These are phyloP conservation scores for Apophysomyces elegans DNA, from an alignment of 371 early-diverging fungal genomes.

Conservation along the genomic window DNA sequence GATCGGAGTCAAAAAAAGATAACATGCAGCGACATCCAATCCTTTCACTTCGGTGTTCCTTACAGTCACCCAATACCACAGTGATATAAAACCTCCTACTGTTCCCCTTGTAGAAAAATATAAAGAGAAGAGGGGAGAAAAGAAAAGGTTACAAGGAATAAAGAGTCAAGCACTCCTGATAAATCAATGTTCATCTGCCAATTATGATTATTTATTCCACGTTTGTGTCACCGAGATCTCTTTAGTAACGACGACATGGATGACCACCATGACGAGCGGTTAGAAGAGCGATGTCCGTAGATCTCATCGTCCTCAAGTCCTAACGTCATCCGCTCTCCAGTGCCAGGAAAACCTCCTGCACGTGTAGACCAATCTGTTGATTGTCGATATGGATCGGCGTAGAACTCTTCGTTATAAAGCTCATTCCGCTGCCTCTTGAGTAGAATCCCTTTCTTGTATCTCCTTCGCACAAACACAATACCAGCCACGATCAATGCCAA, in stretches of 20 bases:
- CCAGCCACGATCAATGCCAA: conserved; percentile 31
- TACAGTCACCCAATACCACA: too few species aligned
- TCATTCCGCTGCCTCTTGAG: conserved; percentile 23
- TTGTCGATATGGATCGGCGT: conserved; percentile 31
- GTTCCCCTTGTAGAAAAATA: too few species aligned
- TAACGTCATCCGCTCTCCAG: conserved; percentile 17
- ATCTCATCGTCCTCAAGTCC: neutral
- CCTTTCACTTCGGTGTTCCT: too few species aligned
- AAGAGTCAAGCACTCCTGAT: too few species aligned
- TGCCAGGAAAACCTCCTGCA: conserved; percentile 27
- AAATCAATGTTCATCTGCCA: neutral
- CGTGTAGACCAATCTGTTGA: conserved; percentile 24
- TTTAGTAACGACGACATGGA: conserved; percentile 1
- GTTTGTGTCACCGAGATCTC: neutral
- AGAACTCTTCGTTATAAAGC: conserved; percentile 34
- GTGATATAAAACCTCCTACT: too few species aligned
- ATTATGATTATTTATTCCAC: neutral
- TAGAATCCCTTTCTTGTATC: conserved; percentile 16
- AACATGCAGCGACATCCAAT: too few species aligned
- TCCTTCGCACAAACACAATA: conserved; percentile 22
- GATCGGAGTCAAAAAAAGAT: too few species aligned
- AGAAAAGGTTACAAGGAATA: too few species aligned
- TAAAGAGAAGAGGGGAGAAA: too few species aligned
- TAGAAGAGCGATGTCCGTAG: conserved; percentile 1
- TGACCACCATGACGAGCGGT: conserved; percentile 8